phyloP scores from a whole-genome alignment of 2,329 filamentous ascomycete genomes.

The Lachnellula occidentalis region DNA sequence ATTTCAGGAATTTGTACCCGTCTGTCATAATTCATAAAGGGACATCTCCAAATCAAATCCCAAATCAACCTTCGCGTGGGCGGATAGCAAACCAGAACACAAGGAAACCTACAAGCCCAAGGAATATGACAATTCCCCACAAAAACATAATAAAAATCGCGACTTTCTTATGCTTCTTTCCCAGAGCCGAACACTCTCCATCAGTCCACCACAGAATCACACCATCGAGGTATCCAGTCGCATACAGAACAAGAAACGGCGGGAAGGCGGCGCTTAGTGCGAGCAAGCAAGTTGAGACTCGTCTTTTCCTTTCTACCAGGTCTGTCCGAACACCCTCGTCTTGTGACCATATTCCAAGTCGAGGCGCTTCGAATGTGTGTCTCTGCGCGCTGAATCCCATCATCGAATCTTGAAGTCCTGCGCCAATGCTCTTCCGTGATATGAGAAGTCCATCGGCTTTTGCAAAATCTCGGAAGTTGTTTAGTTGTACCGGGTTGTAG shows the following conservation, averaged over 20 bases:
- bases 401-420: not conserved
- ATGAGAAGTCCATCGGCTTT: constrained; percentile 18
- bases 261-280: constrained; percentile 25
- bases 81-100: constrained; percentile 10
- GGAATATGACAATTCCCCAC: constrained; percentile 15
- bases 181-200: constrained; percentile 21
- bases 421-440: constrained; percentile 1
- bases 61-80: not conserved
- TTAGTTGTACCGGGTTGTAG: constrained; percentile 22
- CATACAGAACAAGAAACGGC: constrained; percentile 24
- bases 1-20: no score
- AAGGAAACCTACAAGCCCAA: constrained; percentile 19
- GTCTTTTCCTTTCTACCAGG: constrained; percentile 12
- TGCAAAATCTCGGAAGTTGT: constrained; percentile 15
- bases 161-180: constrained; percentile 21
- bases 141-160: constrained; percentile 15
- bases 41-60: not conserved
- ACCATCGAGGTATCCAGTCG: constrained; percentile 22
- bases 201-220: constrained; percentile 24
- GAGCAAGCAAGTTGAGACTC: constrained; percentile 22
- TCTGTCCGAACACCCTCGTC: constrained; percentile 13
- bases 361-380: constrained; percentile 17
- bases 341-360: constrained; percentile 14
- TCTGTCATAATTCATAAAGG: no score
- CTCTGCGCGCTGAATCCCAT: constrained; percentile 10